Evolutionary conservation across 306 rosid genomes (phyloP).

Genomic region (Pterocarpus santalinus): DNA sequence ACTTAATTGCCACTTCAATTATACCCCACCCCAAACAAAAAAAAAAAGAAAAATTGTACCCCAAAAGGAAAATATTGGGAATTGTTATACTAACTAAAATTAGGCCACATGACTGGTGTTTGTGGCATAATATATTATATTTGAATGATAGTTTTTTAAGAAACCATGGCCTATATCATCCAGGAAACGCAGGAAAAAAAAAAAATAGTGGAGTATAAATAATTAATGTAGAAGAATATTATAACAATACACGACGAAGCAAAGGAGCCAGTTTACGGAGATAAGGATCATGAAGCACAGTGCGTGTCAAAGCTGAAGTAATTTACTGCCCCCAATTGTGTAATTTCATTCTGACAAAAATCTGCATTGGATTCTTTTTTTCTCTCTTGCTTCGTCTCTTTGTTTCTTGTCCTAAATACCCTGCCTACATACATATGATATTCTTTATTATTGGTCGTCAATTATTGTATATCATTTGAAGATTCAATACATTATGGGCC

Average conservation of each 20-base stretch:
- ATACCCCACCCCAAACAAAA: no score
- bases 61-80: no score
- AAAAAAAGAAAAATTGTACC: no score
- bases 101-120: no score
- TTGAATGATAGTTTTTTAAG: neutral
- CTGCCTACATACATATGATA: slow-evolving; percentile 3
- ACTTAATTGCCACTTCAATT: no score
- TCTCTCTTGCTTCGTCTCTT: slow-evolving; percentile 25
- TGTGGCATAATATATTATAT: no score
- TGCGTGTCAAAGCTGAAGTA: neutral
- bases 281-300: neutral
- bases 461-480: slow-evolving; percentile 42
- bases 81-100: no score
- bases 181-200: neutral
- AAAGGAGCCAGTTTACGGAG: no score
- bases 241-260: no score
- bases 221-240: no score
- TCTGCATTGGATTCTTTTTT: slow-evolving; percentile 49
- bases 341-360: slow-evolving; percentile 26
- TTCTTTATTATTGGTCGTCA: slow-evolving; percentile 29
- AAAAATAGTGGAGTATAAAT: neutral
- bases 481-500: slow-evolving; percentile 37
- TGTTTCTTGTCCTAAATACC: slow-evolving; percentile 44
- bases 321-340: neutral
- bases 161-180: neutral